Percentiles rank a stretch among this genome's conserved stretches.
phyloP scores from a whole-genome alignment of 2,329 filamentous ascomycete genomes.

The Didymella pomorum region DNA sequence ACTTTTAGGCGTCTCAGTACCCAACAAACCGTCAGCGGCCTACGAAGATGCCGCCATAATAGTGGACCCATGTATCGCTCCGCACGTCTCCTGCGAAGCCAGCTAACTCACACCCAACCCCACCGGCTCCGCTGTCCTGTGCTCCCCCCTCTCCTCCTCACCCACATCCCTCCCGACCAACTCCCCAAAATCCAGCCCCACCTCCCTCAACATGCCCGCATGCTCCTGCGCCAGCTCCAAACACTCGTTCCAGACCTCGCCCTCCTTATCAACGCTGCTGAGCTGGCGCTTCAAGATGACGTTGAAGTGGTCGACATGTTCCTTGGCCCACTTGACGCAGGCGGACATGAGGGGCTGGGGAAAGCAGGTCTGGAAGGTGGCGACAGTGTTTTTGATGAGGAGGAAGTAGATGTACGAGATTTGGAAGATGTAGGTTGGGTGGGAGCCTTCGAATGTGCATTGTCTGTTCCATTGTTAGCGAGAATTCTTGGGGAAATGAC shows the following conservation, averaged over 20 bases:
- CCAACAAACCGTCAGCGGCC: too few species aligned
- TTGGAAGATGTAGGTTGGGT: conserved; percentile 93
- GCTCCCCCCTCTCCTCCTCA: background rate
- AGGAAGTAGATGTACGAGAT: conserved; percentile 96
- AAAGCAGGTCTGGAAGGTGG: conserved; percentile 82
- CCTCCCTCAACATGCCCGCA: conserved; percentile 79
- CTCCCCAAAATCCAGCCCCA: conserved; percentile 88
- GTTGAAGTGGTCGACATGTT: conserved; percentile 92
- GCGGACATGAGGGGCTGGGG: conserved; percentile 87
- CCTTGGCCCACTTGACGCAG: conserved; percentile 98
- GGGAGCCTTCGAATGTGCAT: conserved; percentile 93
- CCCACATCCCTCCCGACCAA: conserved; percentile 67
- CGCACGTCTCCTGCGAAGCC: too few species aligned
- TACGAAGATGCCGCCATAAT: too few species aligned
- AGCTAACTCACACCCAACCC: background rate
- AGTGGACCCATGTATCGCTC: too few species aligned
- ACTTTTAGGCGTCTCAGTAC: too few species aligned
- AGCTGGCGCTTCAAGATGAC: conserved; percentile 81
- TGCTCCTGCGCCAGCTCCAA: conserved; percentile 83
- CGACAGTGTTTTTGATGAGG: conserved; percentile 90
- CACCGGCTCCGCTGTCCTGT: background rate
- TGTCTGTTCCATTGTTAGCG: too few species aligned
- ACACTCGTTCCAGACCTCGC: conserved; percentile 81
- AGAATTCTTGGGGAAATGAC: too few species aligned
- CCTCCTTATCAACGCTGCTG: conserved; percentile 81